phyloP scores from a whole-genome alignment of 805 yeast species.

The Lipomyces kockii region DNA sequence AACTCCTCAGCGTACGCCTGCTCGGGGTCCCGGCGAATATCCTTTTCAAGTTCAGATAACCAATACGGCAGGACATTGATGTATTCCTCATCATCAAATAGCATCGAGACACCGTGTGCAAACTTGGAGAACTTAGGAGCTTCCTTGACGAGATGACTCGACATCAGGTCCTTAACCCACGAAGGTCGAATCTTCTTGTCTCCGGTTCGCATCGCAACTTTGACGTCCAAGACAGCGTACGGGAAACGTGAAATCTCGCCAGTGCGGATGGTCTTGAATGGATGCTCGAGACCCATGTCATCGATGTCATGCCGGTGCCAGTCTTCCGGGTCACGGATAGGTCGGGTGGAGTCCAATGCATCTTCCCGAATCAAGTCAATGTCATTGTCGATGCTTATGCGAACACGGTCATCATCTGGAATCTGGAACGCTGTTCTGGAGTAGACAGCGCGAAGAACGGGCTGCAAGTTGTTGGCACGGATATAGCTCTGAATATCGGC shows the following conservation, averaged over 20 bases:
- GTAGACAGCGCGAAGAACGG: slow-evolving; percentile 82
- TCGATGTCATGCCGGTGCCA: slow-evolving; percentile 97
- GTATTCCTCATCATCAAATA: slow-evolving; percentile 80
- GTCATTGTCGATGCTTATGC: slow-evolving; percentile 89
- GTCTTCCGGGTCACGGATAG: slow-evolving; percentile 81
- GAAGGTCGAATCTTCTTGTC: slow-evolving; percentile 36
- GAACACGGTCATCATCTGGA: slow-evolving; percentile 93
- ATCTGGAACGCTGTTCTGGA: slow-evolving; percentile 96
- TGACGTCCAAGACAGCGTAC: slow-evolving; percentile 80
- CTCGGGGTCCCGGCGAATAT: slow-evolving; percentile 76
- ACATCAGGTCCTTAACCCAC: slow-evolving; percentile 88
- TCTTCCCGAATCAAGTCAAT: slow-evolving; percentile 89
- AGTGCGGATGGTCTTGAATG: slow-evolving; percentile 73
- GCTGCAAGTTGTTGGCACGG: slow-evolving; percentile 69
- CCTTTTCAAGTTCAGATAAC: slow-evolving; percentile 86
- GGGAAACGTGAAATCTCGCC: slow-evolving; percentile 66
- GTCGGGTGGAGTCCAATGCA: slow-evolving; percentile 78
- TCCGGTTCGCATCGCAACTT: slow-evolving; percentile 39
- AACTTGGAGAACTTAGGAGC: slow-evolving; percentile 93
- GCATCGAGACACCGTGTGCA: slow-evolving; percentile 87
- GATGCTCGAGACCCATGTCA: slow-evolving; percentile 65
- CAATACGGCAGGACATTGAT: slow-evolving; percentile 91
- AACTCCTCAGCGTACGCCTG: slow-evolving; percentile 74
- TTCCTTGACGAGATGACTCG: slow-evolving; percentile 84
- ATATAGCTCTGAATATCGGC: slow-evolving; percentile 67